A percentile compares a stretch with the other conserved stretches of the same genome.
Evolutionary conservation across 1,284 basidiomycete species (phyloP).

Genomic region (Xerocomus alliaceus): DNA sequence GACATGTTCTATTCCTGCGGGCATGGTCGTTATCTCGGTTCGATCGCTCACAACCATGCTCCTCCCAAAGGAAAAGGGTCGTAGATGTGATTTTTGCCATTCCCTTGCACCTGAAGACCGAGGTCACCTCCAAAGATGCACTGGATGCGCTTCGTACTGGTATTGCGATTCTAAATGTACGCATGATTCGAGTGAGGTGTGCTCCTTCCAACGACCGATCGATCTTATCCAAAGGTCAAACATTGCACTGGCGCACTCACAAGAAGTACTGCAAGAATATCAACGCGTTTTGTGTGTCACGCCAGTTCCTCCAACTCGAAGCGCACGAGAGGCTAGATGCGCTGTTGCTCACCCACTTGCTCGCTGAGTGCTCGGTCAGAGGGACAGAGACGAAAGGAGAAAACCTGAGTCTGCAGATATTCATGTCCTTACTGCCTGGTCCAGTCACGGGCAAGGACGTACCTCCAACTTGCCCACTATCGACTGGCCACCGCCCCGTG

Average conservation of each 20-base stretch:
- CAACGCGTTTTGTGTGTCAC: conserved; percentile 53
- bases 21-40: conserved; percentile 54
- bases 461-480: conserved; percentile 45
- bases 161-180: conserved; percentile 71
- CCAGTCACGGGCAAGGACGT: conserved; percentile 30
- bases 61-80: conserved; percentile 60
- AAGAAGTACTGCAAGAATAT: conserved; percentile 67
- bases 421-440: conserved; percentile 61
- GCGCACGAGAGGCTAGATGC: conserved; percentile 64
- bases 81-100: conserved; percentile 70
- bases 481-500: conserved; percentile 34
- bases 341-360: conserved; percentile 65
- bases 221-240: conserved; percentile 59
- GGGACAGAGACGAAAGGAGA: conserved; percentile 9
- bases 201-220: conserved; percentile 12
- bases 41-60: conserved; percentile 56
- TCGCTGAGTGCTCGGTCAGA: conserved; percentile 49
- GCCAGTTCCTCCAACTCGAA: conserved; percentile 54
- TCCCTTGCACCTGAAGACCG: conserved; percentile 28
- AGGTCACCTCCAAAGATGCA: conserved; percentile 54
- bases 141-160: conserved; percentile 71
- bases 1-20: too few relatives aligned
- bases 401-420: conserved; percentile 43
- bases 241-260: conserved; percentile 66
- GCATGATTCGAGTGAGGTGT: conserved; percentile 28